Evolutionary conservation across 192 early-diverging fungal genomes (phyloP), one percentile per base, ranked within the genome.

Genomic region (Spizellomyces sp.): DNA sequence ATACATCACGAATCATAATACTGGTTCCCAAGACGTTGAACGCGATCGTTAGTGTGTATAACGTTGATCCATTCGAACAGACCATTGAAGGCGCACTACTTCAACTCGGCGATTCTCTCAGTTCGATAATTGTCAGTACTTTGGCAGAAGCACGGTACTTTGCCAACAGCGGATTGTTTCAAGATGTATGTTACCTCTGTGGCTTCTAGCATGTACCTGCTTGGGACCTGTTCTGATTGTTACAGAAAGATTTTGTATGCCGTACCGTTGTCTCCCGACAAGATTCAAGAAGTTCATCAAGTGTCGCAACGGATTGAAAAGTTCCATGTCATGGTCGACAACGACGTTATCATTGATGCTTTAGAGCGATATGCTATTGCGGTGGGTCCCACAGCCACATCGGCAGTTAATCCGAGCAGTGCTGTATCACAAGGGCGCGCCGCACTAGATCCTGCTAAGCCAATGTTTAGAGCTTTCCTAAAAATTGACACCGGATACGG

Each of bases 401-500:
- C 36, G 8, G 69, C 45, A 14, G 48, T 46, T n/a, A 60, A 62
- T 50, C 55, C 66, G 66, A 36, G 27, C 64, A 66, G 64, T 19
- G 64, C 64, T 22, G 46, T 66, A 21, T 66, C 64, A 7, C 64
- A 66, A 50, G 64, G 64, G 19, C 48, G 48, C 9, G 64, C 48
- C 1, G 52, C 48, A 1, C 50, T 36, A 14, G 22, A 15, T 7
- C 19, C n/a, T 41, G 54, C 17, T 36, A 36, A 36, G 27, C 52
- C 52, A 1, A 45, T 60, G 45, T 70, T 70, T 19, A 43, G 58
- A 17, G 69, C 69, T 8, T 70, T 70, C 27, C 17, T 70, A 21
- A 70, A 70, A 44, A 70, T 70, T 50, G 69, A 70, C 60, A 70
- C 69, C 21, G 69, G 69, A n/a, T 69, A 69, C 56, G 67, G 67